These are phyloP conservation scores for Thalassiosira ordinaria DNA, from an alignment of 352 stramenopile genomes.

Conservation along the genomic window DNA sequence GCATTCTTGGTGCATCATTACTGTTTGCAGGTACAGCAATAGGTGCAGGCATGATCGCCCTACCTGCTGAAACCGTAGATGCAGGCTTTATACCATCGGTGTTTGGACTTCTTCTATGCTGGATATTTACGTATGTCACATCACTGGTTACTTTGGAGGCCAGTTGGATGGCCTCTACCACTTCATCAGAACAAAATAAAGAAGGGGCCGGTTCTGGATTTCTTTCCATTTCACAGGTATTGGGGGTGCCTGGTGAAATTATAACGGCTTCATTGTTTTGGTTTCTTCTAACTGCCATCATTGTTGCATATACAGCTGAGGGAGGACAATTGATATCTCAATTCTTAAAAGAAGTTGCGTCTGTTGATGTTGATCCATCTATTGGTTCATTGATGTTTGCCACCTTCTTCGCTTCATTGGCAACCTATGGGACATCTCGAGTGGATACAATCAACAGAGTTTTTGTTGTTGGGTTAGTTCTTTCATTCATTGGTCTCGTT, in stretches of 20 bases:
- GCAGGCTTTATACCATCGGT: constrained; percentile 72
- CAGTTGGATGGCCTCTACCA: constrained; percentile 56
- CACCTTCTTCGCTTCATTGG: constrained; percentile 60
- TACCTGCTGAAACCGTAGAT: constrained; percentile 69
- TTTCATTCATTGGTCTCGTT: constrained; percentile 62
- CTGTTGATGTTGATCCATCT: constrained; percentile 15
- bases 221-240: constrained; percentile 52
- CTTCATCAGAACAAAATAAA: constrained; percentile 11
- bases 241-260: constrained; percentile 53
- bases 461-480: constrained; percentile 61
- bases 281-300: constrained; percentile 82
- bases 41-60: constrained; percentile 77
- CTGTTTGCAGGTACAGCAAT: constrained; percentile 70
- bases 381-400: constrained; percentile 62
- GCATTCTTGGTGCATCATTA: constrained; percentile 57
- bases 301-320: constrained; percentile 81
- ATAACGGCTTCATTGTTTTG: constrained; percentile 76
- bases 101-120: constrained; percentile 63
- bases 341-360: constrained; percentile 43
- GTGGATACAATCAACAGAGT: constrained; percentile 70
- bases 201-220: constrained; percentile 41
- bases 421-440: constrained; percentile 49
- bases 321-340: constrained; percentile 67
- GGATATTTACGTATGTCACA: constrained; percentile 77
- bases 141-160: constrained; percentile 80